These are phyloP conservation scores for Apiospora kogelbergensis DNA, from an alignment of 2,329 filamentous ascomycete genomes.

Conservation along the genomic window DNA sequence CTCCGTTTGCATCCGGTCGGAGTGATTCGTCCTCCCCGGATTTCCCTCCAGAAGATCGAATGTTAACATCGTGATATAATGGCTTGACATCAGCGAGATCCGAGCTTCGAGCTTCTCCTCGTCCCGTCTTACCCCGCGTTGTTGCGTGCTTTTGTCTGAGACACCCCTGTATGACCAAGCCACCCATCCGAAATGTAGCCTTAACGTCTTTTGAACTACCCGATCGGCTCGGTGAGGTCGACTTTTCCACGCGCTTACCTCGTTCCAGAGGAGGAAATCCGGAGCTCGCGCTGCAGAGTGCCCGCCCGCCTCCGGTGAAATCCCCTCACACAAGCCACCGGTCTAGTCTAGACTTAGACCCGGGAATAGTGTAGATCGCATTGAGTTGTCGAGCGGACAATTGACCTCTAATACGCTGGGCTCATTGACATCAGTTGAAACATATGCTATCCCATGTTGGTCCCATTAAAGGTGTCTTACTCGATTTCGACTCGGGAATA, in stretches of 20 bases:
- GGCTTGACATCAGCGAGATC: not conserved
- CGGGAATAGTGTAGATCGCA: too few relatives aligned
- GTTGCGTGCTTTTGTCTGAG: not conserved
- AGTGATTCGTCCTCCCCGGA: not conserved
- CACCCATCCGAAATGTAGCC: not conserved
- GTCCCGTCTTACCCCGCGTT: not conserved
- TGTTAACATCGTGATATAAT: not conserved
- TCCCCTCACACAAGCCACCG: not conserved
- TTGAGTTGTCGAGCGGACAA: not conserved
- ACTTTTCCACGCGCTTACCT: not conserved
- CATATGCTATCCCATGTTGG: not conserved
- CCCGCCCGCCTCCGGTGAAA: not conserved
- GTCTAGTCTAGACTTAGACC: not conserved
- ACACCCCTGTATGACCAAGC: not conserved
- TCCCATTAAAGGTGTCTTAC: not conserved
- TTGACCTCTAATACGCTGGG: too few relatives aligned
- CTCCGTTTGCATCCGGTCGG: not conserved
- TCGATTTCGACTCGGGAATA: not conserved
- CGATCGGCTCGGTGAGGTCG: not conserved
- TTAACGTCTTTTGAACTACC: not conserved
- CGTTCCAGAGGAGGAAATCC: not conserved
- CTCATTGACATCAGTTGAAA: not conserved
- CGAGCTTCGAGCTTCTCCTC: not conserved
- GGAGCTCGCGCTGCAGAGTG: not conserved
- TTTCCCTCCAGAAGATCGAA: not conserved